A percentile compares a stretch with the other conserved stretches of the same genome.
phyloP scores from a whole-genome alignment of 1,284 basidiomycete species.

The Cutaneotrichosporon cavernicola region DNA sequence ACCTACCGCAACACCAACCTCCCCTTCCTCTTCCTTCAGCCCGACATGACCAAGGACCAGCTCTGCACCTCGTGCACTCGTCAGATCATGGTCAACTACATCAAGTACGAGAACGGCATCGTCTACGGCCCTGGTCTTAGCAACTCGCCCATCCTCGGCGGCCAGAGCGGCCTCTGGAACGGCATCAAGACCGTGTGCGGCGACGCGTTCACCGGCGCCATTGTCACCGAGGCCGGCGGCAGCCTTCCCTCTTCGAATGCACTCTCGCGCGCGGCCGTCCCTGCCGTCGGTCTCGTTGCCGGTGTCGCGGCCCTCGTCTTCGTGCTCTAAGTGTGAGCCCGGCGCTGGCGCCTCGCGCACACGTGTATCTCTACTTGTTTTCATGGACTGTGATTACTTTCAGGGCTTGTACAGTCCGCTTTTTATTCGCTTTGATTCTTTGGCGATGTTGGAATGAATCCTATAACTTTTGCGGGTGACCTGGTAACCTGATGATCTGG shows the following conservation, averaged over 20 bases:
- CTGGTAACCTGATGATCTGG: too few relatives aligned
- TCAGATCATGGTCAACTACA: slow-evolving; percentile 69
- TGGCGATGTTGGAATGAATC: slow-evolving; percentile 27
- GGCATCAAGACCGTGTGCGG: slow-evolving; percentile 59
- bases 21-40: slow-evolving; percentile 72
- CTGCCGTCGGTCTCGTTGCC: slow-evolving; percentile 32
- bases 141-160: slow-evolving; percentile 64
- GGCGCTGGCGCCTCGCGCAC: slow-evolving; percentile 12
- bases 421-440: slow-evolving; percentile 22
- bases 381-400: slow-evolving; percentile 18
- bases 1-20: slow-evolving; percentile 67
- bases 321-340: slow-evolving; percentile 16
- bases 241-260: slow-evolving; percentile 27
- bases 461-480: slow-evolving; percentile 12
- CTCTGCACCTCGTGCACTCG: slow-evolving; percentile 82
- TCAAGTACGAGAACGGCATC: slow-evolving; percentile 66
- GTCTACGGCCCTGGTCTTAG: slow-evolving; percentile 72
- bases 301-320: slow-evolving; percentile 32
- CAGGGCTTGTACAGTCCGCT: slow-evolving; percentile 2
- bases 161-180: slow-evolving; percentile 66
- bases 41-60: slow-evolving; percentile 56
- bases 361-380: slow-evolving; percentile 9
- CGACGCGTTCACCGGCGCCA: slow-evolving; percentile 44
- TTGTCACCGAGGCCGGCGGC: slow-evolving; percentile 46
- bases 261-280: slow-evolving; percentile 28